These are phyloP conservation scores for Eutrema japonicum DNA, from an alignment of 345 rosid genomes.

Conservation along the genomic window DNA sequence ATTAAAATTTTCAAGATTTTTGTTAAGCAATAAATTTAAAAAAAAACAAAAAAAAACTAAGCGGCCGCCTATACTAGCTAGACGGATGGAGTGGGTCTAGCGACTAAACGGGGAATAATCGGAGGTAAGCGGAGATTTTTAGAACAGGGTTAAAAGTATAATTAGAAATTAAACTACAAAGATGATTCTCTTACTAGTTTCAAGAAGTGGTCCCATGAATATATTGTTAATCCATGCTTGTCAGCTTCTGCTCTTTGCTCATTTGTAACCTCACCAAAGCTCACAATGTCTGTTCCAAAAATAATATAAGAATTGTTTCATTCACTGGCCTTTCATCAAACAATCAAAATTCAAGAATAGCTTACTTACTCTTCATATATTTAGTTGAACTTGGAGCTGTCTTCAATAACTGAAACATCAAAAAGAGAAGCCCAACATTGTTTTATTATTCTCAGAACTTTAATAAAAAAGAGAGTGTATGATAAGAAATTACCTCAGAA, in stretches of 20 bases:
- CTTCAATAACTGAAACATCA: conserved; percentile 69
- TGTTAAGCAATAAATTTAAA: not conserved
- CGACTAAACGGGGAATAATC: too few relatives aligned
- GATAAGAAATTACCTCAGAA: conserved; percentile 62
- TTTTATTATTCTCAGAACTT: not conserved
- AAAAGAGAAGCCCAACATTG: not conserved
- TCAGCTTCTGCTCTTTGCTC: conserved; percentile 68
- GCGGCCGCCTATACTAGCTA: too few relatives aligned
- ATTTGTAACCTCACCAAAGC: conserved; percentile 80
- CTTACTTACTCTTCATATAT: conserved; percentile 88
- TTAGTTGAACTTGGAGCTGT: conserved; percentile 71
- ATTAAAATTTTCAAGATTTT: too few relatives aligned
- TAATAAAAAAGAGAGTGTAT: not conserved
- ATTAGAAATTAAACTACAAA: too few relatives aligned
- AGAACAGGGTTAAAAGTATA: too few relatives aligned
- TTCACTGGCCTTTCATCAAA: conserved; percentile 3
- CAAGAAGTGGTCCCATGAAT: conserved; percentile 89
- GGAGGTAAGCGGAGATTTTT: too few relatives aligned
- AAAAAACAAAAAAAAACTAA: too few relatives aligned
- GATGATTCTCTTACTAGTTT: conserved; percentile 54
- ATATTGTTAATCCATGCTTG: conserved; percentile 59
- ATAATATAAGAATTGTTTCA: conserved; percentile 21
- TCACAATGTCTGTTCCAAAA: conserved; percentile 75
- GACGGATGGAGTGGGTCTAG: too few relatives aligned
- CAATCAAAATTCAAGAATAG: not conserved